phyloP scores from a whole-genome alignment of 306 rosid genomes.

The Cercis canadensis region DNA sequence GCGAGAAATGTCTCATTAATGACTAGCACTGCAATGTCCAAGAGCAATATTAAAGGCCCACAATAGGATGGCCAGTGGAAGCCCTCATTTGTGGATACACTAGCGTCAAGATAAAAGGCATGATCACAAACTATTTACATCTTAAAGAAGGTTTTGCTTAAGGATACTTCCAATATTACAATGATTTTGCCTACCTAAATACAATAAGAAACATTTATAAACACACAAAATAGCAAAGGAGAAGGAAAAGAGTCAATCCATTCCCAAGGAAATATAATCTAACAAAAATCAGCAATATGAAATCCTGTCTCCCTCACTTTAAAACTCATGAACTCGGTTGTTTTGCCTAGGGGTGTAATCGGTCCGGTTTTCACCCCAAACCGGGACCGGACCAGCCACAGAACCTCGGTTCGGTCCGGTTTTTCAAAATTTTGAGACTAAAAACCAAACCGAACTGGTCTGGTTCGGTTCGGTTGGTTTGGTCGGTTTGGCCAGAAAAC shows the following conservation, averaged over 20 bases:
- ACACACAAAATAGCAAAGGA: background rate
- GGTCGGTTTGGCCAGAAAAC: too few relatives aligned
- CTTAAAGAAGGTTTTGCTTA: background rate
- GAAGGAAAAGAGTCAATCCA: background rate
- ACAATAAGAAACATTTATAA: background rate
- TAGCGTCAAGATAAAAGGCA: background rate
- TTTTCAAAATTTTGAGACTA: too few relatives aligned
- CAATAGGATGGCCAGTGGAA: background rate
- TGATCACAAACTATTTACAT: background rate
- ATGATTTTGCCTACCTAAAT: background rate
- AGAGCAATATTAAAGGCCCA: background rate
- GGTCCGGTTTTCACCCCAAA: too few relatives aligned
- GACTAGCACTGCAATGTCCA: background rate
- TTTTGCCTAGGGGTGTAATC: too few relatives aligned
- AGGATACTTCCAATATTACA: too few relatives aligned
- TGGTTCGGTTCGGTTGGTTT: too few relatives aligned
- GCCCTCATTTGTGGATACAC: background rate
- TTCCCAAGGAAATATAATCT: background rate
- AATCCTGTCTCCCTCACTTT: conserved; percentile 1
- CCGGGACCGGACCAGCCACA: too few relatives aligned
- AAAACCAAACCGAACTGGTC: too few relatives aligned
- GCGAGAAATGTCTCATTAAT: background rate
- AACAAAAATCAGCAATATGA: conserved; percentile 9
- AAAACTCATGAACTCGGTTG: background rate
- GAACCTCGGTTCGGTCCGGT: too few relatives aligned